These are phyloP conservation scores for Phytophthora sp. DNA, from an alignment of 352 stramenopile species.

Conservation along the genomic window DNA sequence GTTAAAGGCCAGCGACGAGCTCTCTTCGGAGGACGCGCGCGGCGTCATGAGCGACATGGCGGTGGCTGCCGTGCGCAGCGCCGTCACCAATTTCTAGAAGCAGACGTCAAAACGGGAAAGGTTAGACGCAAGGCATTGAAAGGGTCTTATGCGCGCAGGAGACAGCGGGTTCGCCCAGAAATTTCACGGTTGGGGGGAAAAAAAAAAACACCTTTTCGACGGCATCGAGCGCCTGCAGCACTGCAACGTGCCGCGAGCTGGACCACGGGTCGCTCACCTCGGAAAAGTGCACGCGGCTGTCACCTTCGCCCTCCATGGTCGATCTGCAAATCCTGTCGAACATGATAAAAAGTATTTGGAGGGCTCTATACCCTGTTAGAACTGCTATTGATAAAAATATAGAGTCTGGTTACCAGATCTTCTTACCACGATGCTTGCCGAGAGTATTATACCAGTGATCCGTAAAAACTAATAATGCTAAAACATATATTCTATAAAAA, in stretches of 20 bases:
- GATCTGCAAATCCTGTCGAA: conserved; percentile 4
- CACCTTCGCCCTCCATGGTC: conserved; percentile 66
- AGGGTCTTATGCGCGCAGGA: not conserved
- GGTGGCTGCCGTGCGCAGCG: conserved; percentile 66
- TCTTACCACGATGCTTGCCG: too few species aligned
- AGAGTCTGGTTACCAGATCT: too few species aligned
- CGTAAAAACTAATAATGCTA: too few species aligned
- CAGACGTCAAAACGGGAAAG: conserved; percentile 3
- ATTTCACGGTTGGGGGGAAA: conserved; percentile 6
- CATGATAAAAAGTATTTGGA: conserved; percentile 17
- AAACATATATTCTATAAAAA: too few species aligned
- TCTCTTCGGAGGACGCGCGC: conserved; percentile 69
- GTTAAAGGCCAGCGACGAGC: conserved; percentile 76
- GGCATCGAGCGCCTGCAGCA: conserved; percentile 75
- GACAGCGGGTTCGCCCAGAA: not conserved
- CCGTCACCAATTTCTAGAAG: conserved; percentile 79
- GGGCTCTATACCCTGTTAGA: not conserved
- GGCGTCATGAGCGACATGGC: conserved; percentile 76
- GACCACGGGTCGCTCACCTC: conserved; percentile 73
- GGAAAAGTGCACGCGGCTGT: conserved; percentile 84
- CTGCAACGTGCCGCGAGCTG: conserved; percentile 70
- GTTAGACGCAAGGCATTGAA: conserved; percentile 8
- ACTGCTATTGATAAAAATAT: conserved; percentile 7
- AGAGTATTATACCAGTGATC: too few species aligned
- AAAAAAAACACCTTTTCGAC: conserved; percentile 69